These are phyloP conservation scores for Penicillium glabrum DNA, from an alignment of 2,329 filamentous ascomycete species.

Conservation along the genomic window DNA sequence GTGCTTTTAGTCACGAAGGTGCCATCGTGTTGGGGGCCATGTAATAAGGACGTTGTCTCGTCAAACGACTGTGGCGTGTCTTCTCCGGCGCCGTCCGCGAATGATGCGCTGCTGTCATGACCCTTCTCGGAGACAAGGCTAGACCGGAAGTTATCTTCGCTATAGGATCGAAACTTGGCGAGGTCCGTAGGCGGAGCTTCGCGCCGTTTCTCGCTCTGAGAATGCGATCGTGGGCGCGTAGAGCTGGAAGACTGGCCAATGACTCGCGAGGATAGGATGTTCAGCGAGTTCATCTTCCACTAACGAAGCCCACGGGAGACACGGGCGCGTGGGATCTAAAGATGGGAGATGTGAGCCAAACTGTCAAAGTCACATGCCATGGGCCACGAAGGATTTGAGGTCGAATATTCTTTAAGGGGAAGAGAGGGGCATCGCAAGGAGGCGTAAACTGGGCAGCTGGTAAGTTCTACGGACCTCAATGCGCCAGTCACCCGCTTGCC, in stretches of 20 bases:
- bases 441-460: constrained; percentile 16
- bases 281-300: constrained; percentile 90
- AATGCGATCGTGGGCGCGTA: constrained; percentile 55
- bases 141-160: constrained; percentile 39
- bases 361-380: constrained; percentile 18
- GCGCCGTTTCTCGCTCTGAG: constrained; percentile 48
- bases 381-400: background rate
- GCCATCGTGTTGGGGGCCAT: constrained; percentile 38
- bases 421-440: constrained; percentile 16
- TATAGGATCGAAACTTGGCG: constrained; percentile 44
- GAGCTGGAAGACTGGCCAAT: constrained; percentile 59
- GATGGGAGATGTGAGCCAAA: constrained; percentile 16
- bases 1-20: constrained; percentile 37
- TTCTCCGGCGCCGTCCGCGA: constrained; percentile 35
- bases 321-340: constrained; percentile 36
- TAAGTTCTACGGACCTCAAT: constrained; percentile 36
- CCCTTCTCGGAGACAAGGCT: constrained; percentile 29
- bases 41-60: constrained; percentile 71
- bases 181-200: constrained; percentile 33
- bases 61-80: constrained; percentile 42
- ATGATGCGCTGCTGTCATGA: constrained; percentile 24
- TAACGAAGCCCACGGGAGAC: constrained; percentile 48
- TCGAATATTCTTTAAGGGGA: constrained; percentile 7
- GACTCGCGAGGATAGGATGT: constrained; percentile 85
- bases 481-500: constrained; percentile 38